Evolutionary conservation across 2,329 filamentous ascomycete genomes (phyloP).

Genomic region (Biscogniauxia mediterranea): DNA sequence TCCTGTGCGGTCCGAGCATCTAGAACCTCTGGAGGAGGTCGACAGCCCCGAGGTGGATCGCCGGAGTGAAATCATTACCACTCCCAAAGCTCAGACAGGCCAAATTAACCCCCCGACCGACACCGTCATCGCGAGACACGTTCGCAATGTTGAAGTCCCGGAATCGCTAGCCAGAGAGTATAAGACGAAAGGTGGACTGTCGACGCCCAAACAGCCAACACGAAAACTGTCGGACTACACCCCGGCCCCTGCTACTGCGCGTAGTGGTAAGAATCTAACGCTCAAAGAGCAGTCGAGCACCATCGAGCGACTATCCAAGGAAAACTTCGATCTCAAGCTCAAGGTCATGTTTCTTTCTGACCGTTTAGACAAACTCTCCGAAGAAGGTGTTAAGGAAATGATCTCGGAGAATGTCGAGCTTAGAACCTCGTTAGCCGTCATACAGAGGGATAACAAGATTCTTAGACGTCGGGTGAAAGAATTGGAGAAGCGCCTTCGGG

Average conservation of each 20-base stretch:
- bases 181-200: slow-evolving; percentile 67
- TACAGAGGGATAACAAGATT: slow-evolving; percentile 87
- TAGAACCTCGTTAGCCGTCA: slow-evolving; percentile 82
- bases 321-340: slow-evolving; percentile 96
- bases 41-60: slow-evolving; percentile 36
- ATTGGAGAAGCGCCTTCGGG: slow-evolving; percentile 71
- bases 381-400: slow-evolving; percentile 96
- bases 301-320: slow-evolving; percentile 92
- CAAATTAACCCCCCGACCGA: slow-evolving; percentile 71
- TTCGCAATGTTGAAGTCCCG: slow-evolving; percentile 86
- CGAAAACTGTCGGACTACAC: slow-evolving; percentile 54
- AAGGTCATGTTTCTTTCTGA: slow-evolving; percentile 97
- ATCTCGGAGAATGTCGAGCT: slow-evolving; percentile 96
- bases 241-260: slow-evolving; percentile 48
- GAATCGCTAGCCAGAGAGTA: slow-evolving; percentile 86
- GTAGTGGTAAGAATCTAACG: slow-evolving; percentile 71
- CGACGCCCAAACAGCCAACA: slow-evolving; percentile 46
- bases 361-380: slow-evolving; percentile 86
- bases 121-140: slow-evolving; percentile 82
- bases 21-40: slow-evolving; percentile 51
- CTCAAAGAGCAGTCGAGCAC: slow-evolving; percentile 97
- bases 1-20: slow-evolving; percentile 41
- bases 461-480: slow-evolving; percentile 80
- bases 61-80: slow-evolving; percentile 56
- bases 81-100: slow-evolving; percentile 63